Evolutionary conservation across 1,139 yeast genomes (phyloP), one percentile per base, ranked within the genome.

Genomic region (Kodamaea sp.): DNA sequence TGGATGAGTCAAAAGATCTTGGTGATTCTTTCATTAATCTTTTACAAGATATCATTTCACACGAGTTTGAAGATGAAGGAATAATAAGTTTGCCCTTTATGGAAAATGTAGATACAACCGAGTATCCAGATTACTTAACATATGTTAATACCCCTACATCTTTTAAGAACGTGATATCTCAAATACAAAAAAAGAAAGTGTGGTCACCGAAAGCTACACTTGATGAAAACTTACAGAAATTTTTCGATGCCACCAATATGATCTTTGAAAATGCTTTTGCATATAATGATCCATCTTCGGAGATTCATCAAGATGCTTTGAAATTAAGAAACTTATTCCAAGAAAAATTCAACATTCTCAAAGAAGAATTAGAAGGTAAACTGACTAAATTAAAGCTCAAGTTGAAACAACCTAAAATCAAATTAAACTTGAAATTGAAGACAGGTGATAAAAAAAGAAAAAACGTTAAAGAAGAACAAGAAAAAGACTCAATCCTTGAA

Each of bases 61-160:
- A 75, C 45, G 71, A 70, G 32, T 69, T 70, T 42, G 66, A 68
- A 1, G 71, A 55, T 2, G 58, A 64, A 26, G 76, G 76, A 1
- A 65, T 67, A 27, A 59, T 79, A 10, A 69, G 81, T 44, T 75
- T 67, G 2, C 84, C 85, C 0, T 80, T 79, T 48, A 53, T 78
- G 61, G 81, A 79, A 20, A 70, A 73, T 38, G 80, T 79, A 6
- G 78, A 77, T 49, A 67, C 66, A 15, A 70, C 69, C 20, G 73
- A 73, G 38, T 81, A 79, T 43, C 82, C 84, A 1, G 85, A 79
- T 45, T 80, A 80, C 56, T 73, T 73, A 52, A 71, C 71, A 41
- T 64, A 75, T 9, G 76, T 81, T 26, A 65, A 73, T 34, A 65
- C 65, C 34, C 87, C 86, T 20, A 78, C 80, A 46, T 74, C 85